phyloP scores from a whole-genome alignment of 129 eudicot species.

The Escallonia herrerae region DNA sequence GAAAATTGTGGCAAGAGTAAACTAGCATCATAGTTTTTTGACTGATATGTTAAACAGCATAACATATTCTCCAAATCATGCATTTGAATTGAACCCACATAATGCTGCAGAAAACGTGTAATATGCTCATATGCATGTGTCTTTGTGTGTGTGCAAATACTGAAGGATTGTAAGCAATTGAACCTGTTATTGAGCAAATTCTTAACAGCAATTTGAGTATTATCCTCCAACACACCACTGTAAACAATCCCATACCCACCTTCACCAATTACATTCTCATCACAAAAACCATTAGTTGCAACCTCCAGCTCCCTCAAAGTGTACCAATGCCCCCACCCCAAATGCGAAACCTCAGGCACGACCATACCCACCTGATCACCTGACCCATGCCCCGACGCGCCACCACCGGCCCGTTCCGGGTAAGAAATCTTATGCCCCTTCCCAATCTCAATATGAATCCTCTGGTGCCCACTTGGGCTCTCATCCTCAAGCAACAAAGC shows the following conservation, averaged over 20 bases:
- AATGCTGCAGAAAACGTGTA: too few species aligned
- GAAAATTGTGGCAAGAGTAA: too few species aligned
- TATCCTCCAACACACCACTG: slow-evolving; percentile 43
- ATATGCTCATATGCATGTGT: neutral
- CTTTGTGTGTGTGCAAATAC: neutral
- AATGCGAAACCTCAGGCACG: slow-evolving; percentile 70
- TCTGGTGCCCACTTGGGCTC: slow-evolving; percentile 25
- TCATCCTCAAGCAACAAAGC: slow-evolving; percentile 21
- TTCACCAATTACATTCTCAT: slow-evolving; percentile 80
- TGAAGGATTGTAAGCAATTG: neutral
- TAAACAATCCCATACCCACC: slow-evolving; percentile 92
- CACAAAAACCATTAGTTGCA: slow-evolving; percentile 55
- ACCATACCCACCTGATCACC: slow-evolving; percentile 20
- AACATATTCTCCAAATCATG: too few species aligned
- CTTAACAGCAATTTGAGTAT: slow-evolving; percentile 58
- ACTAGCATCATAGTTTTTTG: too few species aligned
- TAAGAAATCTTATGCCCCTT: slow-evolving; percentile 63
- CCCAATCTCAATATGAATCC: slow-evolving; percentile 59
- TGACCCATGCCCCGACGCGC: slow-evolving; percentile 23
- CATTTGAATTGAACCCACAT: too few species aligned
- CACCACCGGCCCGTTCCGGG: slow-evolving; percentile 43
- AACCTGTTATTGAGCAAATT: slow-evolving; percentile 81
- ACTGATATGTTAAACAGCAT: too few species aligned
- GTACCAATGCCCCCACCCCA: slow-evolving; percentile 93
- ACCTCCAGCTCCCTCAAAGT: slow-evolving; percentile 74